Conservation (phyloP, 306 rosid genomes). For the Alnus rubra region DNA sequence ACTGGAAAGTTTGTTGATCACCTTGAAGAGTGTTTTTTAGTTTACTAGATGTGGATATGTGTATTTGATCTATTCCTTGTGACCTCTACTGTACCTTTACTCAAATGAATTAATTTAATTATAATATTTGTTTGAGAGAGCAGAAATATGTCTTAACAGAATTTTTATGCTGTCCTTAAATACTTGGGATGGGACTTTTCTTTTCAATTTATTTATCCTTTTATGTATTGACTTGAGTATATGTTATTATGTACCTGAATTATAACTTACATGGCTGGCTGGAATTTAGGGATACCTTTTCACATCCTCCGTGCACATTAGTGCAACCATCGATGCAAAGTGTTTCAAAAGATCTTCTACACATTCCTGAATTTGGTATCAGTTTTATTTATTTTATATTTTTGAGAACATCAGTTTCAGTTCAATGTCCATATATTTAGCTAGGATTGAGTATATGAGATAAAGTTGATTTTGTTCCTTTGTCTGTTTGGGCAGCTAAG, state of each 20-base stretch:
- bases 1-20: not conserved
- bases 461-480: slow-evolving; percentile 22
- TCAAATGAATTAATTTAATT: not conserved
- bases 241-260: slow-evolving; percentile 21
- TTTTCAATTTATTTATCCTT: slow-evolving; percentile 8
- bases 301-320: slow-evolving; percentile 78
- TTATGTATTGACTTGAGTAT: not conserved
- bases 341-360: slow-evolving; percentile 43
- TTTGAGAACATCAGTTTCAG: slow-evolving; percentile 11
- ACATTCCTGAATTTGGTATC: slow-evolving; percentile 80
- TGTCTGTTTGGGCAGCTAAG: slow-evolving; percentile 62
- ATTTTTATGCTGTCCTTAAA: slow-evolving; percentile 14
- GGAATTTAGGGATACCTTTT: slow-evolving; percentile 81
- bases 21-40: not conserved
- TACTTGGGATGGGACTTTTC: slow-evolving; percentile 5
- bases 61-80: not conserved
- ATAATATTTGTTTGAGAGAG: not conserved
- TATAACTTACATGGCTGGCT: slow-evolving; percentile 26
- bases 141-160: not conserved
- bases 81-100: not conserved
- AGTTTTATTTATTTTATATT: slow-evolving; percentile 18
- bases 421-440: slow-evolving; percentile 10
- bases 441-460: not conserved
- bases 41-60: not conserved
- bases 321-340: slow-evolving; percentile 88